phyloP scores from a whole-genome alignment of 257 asterid species.

The Gardenia jasminoides region DNA sequence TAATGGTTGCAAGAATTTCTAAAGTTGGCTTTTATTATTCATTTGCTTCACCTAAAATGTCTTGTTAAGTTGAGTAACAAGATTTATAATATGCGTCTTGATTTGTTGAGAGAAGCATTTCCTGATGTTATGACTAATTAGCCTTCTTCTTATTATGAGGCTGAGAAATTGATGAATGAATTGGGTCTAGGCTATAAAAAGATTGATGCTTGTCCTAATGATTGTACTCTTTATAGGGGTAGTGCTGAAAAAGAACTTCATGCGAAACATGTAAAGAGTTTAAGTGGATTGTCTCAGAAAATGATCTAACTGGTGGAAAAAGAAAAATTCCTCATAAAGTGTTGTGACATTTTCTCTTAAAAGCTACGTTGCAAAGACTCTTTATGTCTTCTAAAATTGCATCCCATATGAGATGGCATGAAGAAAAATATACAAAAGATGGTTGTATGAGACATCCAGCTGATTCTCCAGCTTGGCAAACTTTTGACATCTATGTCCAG shows the following conservation, averaged over 20 bases:
- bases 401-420: conserved; percentile 11
- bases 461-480: not conserved
- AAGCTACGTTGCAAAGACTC: too few species aligned
- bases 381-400: conserved; percentile 2
- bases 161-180: not conserved
- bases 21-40: not conserved
- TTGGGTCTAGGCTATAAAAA: conserved; percentile 1
- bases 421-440: not conserved
- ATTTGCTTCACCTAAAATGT: too few species aligned
- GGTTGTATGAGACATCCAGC: not conserved
- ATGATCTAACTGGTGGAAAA: not conserved
- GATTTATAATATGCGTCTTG: not conserved
- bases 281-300: not conserved
- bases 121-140: not conserved
- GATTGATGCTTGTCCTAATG: too few species aligned
- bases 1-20: not conserved
- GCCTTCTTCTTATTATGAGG: not conserved
- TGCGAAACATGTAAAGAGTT: too few species aligned
- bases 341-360: not conserved
- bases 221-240: too few species aligned
- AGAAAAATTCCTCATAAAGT: not conserved
- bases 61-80: too few species aligned
- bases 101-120: not conserved
- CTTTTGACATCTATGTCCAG: not conserved
- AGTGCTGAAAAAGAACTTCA: not conserved